Evolutionary conservation across 257 asterid genomes (phyloP).

Genomic region (Solanum appendiculatum): DNA sequence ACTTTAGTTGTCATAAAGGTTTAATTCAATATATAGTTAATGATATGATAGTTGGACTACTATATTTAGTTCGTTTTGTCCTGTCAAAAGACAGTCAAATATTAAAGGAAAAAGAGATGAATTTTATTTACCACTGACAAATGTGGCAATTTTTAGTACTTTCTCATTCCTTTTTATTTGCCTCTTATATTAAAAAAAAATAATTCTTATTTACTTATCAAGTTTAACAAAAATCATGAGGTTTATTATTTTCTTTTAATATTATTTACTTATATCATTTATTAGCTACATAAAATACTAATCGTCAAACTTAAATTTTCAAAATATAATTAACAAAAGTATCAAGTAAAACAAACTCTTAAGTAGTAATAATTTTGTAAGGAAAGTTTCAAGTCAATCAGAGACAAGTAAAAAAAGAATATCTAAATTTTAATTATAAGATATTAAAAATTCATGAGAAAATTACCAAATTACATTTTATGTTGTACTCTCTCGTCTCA

Average conservation of each 20-base stretch:
- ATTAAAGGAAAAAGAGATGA: neutral
- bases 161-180: neutral
- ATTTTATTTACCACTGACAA: neutral
- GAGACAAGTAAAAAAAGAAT: neutral
- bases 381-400: neutral
- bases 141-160: neutral
- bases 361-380: too few species aligned
- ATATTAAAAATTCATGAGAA: too few species aligned
- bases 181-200: neutral
- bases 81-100: neutral
- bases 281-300: neutral
- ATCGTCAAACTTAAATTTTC: neutral
- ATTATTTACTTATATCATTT: neutral
- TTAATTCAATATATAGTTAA: neutral
- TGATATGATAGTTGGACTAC: neutral
- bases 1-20: neutral
- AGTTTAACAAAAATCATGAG: neutral
- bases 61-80: neutral
- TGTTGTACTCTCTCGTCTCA: neutral
- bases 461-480: neutral
- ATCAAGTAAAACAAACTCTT: neutral
- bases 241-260: neutral
- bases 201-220: neutral
- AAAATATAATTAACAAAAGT: neutral
- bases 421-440: neutral